These are phyloP conservation scores for Arthrobotrys conoides DNA, from an alignment of 2,329 filamentous ascomycete genomes.

Conservation along the genomic window DNA sequence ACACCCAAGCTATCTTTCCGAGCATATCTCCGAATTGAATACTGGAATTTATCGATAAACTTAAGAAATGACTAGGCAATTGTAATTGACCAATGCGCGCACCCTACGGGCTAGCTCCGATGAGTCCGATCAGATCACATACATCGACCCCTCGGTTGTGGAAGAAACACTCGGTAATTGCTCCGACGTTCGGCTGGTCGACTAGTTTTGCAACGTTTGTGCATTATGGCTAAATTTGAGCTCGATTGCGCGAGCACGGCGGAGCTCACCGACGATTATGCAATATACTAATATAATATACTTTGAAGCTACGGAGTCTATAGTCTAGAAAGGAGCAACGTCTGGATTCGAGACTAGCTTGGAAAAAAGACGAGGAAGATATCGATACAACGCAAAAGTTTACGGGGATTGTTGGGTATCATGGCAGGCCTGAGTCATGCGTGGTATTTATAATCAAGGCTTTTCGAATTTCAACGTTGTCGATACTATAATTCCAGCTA, in stretches of 20 bases:
- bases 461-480: background rate
- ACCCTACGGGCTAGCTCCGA: background rate
- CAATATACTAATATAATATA: too few relatives aligned
- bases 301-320: background rate
- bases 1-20: too few relatives aligned
- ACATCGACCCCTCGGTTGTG: background rate
- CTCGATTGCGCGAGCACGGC: background rate
- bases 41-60: background rate
- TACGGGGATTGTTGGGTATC: background rate
- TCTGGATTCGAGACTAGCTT: background rate
- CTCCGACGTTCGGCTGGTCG: background rate
- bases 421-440: background rate
- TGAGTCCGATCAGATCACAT: background rate
- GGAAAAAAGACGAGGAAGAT: background rate
- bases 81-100: background rate
- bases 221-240: background rate
- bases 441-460: constrained; percentile 6
- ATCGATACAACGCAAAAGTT: constrained; percentile 3
- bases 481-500: too few relatives aligned
- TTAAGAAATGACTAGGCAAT: background rate
- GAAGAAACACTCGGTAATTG: background rate
- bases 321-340: too few relatives aligned
- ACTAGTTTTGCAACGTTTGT: too few relatives aligned
- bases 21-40: background rate
- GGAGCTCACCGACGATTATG: background rate